Conservation (phyloP, 2,329 filamentous ascomycete species). For the Fusarium paranaense region DNA sequence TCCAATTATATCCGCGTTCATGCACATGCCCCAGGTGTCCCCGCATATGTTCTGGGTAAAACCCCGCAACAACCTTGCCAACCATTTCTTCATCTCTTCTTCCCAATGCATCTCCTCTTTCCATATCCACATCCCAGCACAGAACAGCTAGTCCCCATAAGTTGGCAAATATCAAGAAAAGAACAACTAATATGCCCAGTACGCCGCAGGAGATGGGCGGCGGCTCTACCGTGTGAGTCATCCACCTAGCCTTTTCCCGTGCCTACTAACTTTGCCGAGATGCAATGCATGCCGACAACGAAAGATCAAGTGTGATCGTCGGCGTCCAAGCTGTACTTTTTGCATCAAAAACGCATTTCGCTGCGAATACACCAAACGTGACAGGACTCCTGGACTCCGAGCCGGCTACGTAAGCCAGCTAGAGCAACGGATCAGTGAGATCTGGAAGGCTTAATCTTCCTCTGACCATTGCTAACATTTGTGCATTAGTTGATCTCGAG, state of each 20-base stretch:
- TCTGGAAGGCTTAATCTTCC: not conserved
- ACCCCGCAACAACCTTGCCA: not conserved
- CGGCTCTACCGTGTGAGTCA: not conserved
- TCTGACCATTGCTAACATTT: not conserved
- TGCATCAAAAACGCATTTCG: slow-evolving; percentile 8
- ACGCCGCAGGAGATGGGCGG: not conserved
- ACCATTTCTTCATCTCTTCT: not conserved
- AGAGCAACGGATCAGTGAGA: slow-evolving; percentile 9
- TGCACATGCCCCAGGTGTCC: not conserved
- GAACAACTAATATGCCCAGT: not conserved
- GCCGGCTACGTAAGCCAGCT: slow-evolving; percentile 12
- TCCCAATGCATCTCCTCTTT: not conserved
- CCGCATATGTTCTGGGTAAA: not conserved
- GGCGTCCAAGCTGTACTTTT: slow-evolving; percentile 3
- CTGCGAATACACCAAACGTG: slow-evolving; percentile 1
- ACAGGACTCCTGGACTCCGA: slow-evolving; percentile 3
- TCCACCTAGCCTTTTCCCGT: too few relatives aligned
- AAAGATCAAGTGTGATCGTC: slow-evolving; percentile 14
- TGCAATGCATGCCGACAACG: not conserved
- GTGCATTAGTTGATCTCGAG: not conserved
- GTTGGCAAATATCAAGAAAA: not conserved
- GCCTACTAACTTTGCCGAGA: not conserved
- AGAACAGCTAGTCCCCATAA: too few relatives aligned
- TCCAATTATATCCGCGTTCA: not conserved
- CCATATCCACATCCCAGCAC: not conserved